Base-by-base conservation (phyloP, 2,329 filamentous ascomycete species). In the Colletotrichum higginsianum region DNA sequence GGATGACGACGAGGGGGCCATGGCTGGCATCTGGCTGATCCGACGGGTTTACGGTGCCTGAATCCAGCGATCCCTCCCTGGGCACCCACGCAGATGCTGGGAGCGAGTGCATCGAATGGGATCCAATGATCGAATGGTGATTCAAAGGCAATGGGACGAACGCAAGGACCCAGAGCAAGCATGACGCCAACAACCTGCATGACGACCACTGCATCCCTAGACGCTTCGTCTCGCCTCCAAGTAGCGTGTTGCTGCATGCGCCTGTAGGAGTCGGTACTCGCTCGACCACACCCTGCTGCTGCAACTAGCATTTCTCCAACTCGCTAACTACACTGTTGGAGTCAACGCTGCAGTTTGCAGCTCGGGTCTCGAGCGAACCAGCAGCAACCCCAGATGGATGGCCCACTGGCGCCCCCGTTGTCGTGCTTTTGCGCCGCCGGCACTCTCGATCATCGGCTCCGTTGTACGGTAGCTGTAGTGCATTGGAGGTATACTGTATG, bases 51-150 rank as follows among this genome's bases (percentile, higher is more conserved):
- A 61, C 26, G 57, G 57, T 71, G 67, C 64, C 64, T 71, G 67
- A 71, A 49, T 60, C 56, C 62, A 61, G 21, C 50, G 57, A 62
- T 57, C 44, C 66, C 65, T 68, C 44, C 66, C 68, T 68, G 68
- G 68, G 68, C 68, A 71, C 40, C 50, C 50, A 71, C 58, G 58
- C 65, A 64, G 65, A 68, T 53, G 16, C 26, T 63, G 30, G 50
- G 38, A 49, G 63, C 44, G 46, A 18, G 53, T n/a, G 23, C 23
- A 44, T 49, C 40, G 42, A 53, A 52, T 9, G 38, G 56, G 38
- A 46, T 26, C 46, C 50, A 63, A 68, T 50, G 38, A 69, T 23
- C 65, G 65, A 64, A 69, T 60, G 47, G 40, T 42, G 60, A 47
- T 63, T 56, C 65, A 50, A 58, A 56, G 55, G 53, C 35, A 42